phyloP scores from a whole-genome alignment of 306 rosid species.

The Macrotyloma uniflorum region DNA sequence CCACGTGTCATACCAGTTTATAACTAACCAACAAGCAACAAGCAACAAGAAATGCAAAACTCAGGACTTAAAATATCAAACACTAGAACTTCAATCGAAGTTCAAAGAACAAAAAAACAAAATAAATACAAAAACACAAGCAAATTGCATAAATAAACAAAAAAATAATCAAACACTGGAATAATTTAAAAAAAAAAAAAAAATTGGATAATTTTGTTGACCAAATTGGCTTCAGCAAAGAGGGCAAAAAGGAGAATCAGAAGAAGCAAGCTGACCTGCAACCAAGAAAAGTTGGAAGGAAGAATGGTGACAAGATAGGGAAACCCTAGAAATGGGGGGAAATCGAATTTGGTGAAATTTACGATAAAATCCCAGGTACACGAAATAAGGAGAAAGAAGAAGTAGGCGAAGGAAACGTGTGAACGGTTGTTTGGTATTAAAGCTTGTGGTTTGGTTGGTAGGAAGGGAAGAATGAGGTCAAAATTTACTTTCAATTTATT shows the following conservation, averaged over 20 bases:
- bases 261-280: conserved; percentile 52
- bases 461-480: neutral
- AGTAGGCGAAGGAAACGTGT: conserved; percentile 34
- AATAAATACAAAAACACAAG: neutral
- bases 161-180: neutral
- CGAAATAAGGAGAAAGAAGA: neutral
- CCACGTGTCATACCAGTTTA: neutral
- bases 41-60: conserved; percentile 4
- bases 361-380: neutral
- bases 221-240: neutral
- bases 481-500: neutral
- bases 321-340: conserved; percentile 51
- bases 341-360: conserved; percentile 8
- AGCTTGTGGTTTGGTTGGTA: conserved; percentile 33
- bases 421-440: conserved; percentile 10
- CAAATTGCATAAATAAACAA: neutral
- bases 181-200: no score
- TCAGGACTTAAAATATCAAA: neutral
- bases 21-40: conserved; percentile 1
- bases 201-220: neutral
- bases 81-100: neutral
- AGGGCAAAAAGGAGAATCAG: conserved; percentile 7
- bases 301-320: conserved; percentile 13
- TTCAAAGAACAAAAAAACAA: neutral
- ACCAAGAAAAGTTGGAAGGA: neutral